phyloP scores from a whole-genome alignment of 257 asterid genomes.

The Przewalskia tangutica region DNA sequence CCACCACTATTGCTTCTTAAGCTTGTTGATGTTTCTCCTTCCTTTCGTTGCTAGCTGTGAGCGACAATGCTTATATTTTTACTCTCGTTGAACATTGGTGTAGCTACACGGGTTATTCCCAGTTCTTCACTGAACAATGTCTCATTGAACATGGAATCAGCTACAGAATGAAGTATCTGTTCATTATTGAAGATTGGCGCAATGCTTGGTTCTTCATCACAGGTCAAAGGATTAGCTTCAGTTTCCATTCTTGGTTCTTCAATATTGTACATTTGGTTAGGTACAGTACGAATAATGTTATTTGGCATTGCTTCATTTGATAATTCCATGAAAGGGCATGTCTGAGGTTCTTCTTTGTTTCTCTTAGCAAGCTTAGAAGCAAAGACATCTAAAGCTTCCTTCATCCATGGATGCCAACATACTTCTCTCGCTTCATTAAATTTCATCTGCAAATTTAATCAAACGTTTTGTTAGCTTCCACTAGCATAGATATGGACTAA shows the following conservation, averaged over 20 bases:
- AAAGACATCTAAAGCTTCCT: slow-evolving; percentile 64
- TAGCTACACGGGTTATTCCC: neutral
- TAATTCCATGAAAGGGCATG: neutral
- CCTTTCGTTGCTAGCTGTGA: slow-evolving; percentile 15
- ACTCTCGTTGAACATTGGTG: slow-evolving; percentile 4
- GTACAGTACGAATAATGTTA: neutral
- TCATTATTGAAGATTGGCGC: neutral
- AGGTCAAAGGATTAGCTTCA: neutral
- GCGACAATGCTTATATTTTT: slow-evolving; percentile 18
- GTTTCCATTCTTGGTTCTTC: neutral
- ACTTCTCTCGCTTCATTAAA: slow-evolving; percentile 59
- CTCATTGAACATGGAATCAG: neutral
- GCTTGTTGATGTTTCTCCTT: neutral
- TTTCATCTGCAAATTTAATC: slow-evolving; percentile 38
- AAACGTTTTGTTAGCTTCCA: neutral
- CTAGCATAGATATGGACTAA: neutral
- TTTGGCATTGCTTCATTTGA: neutral
- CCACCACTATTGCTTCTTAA: slow-evolving; percentile 11
- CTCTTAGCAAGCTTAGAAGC: slow-evolving; percentile 20
- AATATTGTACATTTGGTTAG: neutral
- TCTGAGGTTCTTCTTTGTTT: slow-evolving; percentile 1
- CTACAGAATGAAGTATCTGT: neutral
- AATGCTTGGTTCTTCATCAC: neutral
- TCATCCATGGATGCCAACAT: slow-evolving; percentile 81
- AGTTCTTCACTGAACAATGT: neutral